Conservation (phyloP, 192 early-diverging fungal genomes). For the Podila epigama region DNA sequence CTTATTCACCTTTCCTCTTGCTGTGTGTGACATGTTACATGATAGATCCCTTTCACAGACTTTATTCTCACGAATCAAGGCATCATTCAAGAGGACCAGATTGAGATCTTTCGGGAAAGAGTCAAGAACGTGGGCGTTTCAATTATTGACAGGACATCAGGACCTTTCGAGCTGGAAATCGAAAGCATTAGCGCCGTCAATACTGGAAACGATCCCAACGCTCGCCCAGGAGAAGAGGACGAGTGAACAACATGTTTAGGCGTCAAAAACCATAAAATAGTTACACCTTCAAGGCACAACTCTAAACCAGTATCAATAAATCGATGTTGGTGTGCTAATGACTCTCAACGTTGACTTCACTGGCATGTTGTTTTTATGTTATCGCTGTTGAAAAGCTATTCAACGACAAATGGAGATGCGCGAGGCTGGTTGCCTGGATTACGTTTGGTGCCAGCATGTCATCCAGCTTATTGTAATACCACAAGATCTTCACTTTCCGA, state of each 20-base stretch:
- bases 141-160: constrained; percentile 78
- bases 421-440: no score
- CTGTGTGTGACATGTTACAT: neutral
- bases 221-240: constrained; percentile 15
- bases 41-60: constrained; percentile 88
- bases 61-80: constrained; percentile 94
- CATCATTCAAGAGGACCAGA: constrained; percentile 83
- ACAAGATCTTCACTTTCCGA: no score
- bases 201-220: constrained; percentile 77
- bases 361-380: no score
- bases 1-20: neutral
- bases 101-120: constrained; percentile 82
- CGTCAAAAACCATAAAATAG: neutral
- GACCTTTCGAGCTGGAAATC: constrained; percentile 88
- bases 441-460: no score
- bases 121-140: constrained; percentile 93
- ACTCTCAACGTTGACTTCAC: no score
- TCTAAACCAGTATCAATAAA: neutral
- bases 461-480: no score
- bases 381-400: no score
- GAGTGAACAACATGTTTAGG: neutral
- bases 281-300: neutral
- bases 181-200: constrained; percentile 94
- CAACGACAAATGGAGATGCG: no score
- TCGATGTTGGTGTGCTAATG: neutral